Evolutionary conservation across 148 eudicot species (phyloP).

Genomic region (Camellia japonica): DNA sequence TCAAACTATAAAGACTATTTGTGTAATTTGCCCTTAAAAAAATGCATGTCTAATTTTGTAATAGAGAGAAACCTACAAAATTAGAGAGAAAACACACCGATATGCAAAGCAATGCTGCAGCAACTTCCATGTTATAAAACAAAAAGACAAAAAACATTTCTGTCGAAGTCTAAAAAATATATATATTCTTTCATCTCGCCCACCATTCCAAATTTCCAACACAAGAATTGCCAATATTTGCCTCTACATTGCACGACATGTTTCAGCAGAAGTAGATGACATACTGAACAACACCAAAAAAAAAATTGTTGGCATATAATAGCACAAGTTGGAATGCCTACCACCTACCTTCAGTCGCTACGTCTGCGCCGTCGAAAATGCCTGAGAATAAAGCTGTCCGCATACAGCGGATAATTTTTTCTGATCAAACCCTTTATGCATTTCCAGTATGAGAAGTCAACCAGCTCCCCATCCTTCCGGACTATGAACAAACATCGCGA

Average conservation of each 20-base stretch:
- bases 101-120: background rate
- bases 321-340: slow-evolving; percentile 15
- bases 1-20: too few species aligned
- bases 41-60: background rate
- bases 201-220: background rate
- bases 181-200: too few species aligned
- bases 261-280: slow-evolving; percentile 13
- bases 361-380: slow-evolving; percentile 69
- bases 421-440: slow-evolving; percentile 76
- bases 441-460: slow-evolving; percentile 93
- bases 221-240: slow-evolving; percentile 14
- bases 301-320: slow-evolving; percentile 13
- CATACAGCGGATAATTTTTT: slow-evolving; percentile 76
- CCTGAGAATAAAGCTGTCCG: slow-evolving; percentile 78
- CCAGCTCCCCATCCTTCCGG: slow-evolving; percentile 69
- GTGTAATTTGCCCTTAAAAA: background rate
- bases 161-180: too few species aligned
- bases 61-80: background rate
- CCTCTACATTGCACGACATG: slow-evolving; percentile 12
- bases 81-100: too few species aligned
- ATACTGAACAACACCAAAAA: background rate
- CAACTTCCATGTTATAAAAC: slow-evolving; percentile 4
- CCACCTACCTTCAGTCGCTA: slow-evolving; percentile 38
- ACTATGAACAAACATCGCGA: slow-evolving; percentile 90
- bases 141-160: too few species aligned